Base-by-base conservation (phyloP, 2,329 filamentous ascomycete species). In the Hypoxylon sp. region DNA sequence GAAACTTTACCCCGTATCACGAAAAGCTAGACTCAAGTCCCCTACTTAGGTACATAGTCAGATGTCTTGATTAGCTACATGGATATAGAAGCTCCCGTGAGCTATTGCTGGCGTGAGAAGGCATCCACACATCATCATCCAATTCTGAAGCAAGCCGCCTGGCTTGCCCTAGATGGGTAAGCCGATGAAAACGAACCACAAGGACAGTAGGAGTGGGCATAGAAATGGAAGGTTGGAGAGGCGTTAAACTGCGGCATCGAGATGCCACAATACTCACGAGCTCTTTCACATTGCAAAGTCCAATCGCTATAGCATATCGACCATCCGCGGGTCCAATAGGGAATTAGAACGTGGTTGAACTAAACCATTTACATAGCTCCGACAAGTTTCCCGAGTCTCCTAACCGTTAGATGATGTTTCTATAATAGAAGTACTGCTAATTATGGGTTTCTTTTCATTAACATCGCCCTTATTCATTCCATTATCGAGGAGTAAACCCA, bases 311-410 rank as follows among this genome's bases (percentile, higher is more conserved):
- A 65, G 49, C 54, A 38, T 69, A 32, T 61, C 51, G 61, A 63
- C 44, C 65, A 64, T 71, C 69, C 56, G 65, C 63, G 69, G 68
- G 66, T 53, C 73, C 72, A 75, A 75, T 75, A 49, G 56, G 67
- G 65, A 52, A 58, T 45, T 46, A 72, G 68, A 73, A 74, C 72
- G 73, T 74, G 71, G 69, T 65, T 65, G 54, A 55, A 61, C 59
- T 70, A 67, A 54, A 69, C 65, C 66, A n/a, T n/a, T n/a, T n/a
- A 63, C 67, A 68, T 68, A 63, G 61, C 64, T 69, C 46, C 56
- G 50, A 59, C 55, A 54, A 33, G 49, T 32, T 28, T 63, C 51
- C 51, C 46, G 28, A 51, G 56, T 42, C 45, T 54, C 49, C 55
- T 20, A 45, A 60, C n/a, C n/a, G n/a, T n/a, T n/a, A n/a, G n/a